These are phyloP conservation scores for Umbelopsis isabellina DNA, from an alignment of 192 early-diverging fungal genomes.

Conservation along the genomic window DNA sequence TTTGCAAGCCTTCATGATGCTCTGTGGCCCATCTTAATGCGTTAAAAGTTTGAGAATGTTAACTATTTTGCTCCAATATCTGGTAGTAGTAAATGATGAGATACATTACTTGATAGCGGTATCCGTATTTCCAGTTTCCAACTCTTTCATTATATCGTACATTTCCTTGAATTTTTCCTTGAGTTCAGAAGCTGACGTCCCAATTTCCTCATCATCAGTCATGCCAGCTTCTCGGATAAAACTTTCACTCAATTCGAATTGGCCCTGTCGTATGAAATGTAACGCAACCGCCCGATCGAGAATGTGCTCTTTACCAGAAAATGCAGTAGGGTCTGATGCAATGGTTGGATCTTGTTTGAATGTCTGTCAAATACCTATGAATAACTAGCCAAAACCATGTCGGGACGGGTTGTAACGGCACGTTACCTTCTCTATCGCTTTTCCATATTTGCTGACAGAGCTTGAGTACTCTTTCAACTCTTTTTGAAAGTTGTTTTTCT, in stretches of 20 bases:
- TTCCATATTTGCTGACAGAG: slow-evolving; percentile 67
- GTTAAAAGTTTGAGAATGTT: background rate
- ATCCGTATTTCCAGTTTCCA: slow-evolving; percentile 61
- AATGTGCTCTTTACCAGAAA: slow-evolving; percentile 69
- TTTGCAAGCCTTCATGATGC: slow-evolving; percentile 59
- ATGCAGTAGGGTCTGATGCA: slow-evolving; percentile 70
- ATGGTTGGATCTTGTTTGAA: slow-evolving; percentile 70
- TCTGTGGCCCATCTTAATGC: slow-evolving; percentile 69
- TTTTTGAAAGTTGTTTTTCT: slow-evolving; percentile 41
- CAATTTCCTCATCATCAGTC: slow-evolving; percentile 41
- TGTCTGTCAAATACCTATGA: slow-evolving; percentile 38
- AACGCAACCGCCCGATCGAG: slow-evolving; percentile 65
- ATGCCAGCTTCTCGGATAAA: slow-evolving; percentile 55
- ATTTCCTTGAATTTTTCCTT: slow-evolving; percentile 79
- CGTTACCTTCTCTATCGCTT: slow-evolving; percentile 72
- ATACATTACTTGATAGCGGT: slow-evolving; percentile 62
- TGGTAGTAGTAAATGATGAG: background rate
- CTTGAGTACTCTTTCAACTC: slow-evolving; percentile 69
- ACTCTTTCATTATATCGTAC: slow-evolving; percentile 70
- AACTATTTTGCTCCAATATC: background rate
- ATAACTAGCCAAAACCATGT: slow-evolving; percentile 39
- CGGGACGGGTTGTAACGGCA: background rate
- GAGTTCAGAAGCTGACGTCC: slow-evolving; percentile 45
- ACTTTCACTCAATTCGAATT: slow-evolving; percentile 75
- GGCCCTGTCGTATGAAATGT: slow-evolving; percentile 88